phyloP scores from a whole-genome alignment of 495 filamentous ascomycete species.

The Neurospora sublineolata region DNA sequence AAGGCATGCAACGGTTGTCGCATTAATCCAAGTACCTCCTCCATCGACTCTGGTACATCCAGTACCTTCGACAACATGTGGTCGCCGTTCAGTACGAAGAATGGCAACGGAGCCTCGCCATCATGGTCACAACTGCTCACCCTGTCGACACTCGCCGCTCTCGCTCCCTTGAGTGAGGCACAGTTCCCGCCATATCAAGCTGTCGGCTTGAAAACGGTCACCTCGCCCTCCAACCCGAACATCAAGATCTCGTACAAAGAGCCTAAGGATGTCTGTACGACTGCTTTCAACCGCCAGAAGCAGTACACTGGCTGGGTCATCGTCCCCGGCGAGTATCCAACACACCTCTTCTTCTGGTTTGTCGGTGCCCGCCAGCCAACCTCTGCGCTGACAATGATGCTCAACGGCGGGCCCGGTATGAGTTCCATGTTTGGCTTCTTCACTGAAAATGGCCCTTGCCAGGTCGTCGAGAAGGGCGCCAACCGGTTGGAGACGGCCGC shows the following conservation, averaged over 20 bases:
- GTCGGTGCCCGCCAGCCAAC: slow-evolving; percentile 51
- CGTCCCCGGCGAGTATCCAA: slow-evolving; percentile 42
- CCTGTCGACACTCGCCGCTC: not conserved
- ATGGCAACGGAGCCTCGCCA: not conserved
- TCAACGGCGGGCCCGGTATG: slow-evolving; percentile 56
- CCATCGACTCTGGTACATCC: not conserved
- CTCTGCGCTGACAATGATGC: slow-evolving; percentile 53
- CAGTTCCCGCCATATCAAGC: slow-evolving; percentile 6
- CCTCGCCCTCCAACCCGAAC: slow-evolving; percentile 44
- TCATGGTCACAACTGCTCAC: not conserved
- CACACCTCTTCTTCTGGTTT: slow-evolving; percentile 71
- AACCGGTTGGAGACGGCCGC: slow-evolving; percentile 36
- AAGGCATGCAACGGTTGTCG: not conserved
- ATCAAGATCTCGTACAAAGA: slow-evolving; percentile 52
- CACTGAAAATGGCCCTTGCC: slow-evolving; percentile 40
- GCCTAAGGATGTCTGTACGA: slow-evolving; percentile 40
- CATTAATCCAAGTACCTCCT: not conserved
- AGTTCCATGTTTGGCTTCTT: slow-evolving; percentile 61
- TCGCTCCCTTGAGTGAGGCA: not conserved
- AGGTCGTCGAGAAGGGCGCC: slow-evolving; percentile 35
- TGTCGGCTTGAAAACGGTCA: slow-evolving; percentile 36
- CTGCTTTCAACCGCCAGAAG: slow-evolving; percentile 43
- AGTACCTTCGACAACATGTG: not conserved
- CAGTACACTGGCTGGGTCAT: slow-evolving; percentile 43
- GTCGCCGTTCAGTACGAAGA: not conserved